Conservation (phyloP, 495 filamentous ascomycete genomes). For the Xanthoparmelia taractica region DNA sequence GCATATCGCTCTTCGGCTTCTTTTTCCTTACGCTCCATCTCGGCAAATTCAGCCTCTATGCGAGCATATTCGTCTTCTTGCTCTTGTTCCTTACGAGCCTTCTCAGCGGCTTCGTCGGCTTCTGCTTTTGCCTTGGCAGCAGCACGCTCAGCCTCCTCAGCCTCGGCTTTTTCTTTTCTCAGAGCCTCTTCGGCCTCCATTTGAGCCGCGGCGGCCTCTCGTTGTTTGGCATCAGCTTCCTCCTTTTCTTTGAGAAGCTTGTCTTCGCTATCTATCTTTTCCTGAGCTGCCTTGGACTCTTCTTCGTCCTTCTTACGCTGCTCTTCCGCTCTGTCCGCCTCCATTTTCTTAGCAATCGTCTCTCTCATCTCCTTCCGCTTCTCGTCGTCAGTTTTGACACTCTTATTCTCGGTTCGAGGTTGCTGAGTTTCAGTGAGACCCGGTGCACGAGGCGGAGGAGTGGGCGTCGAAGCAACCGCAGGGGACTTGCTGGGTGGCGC, state of each 20-base stretch:
- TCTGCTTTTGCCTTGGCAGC: conserved; percentile 31
- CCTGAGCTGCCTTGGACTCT: conserved; percentile 39
- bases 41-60: conserved; percentile 44
- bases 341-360: conserved; percentile 55
- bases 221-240: conserved; percentile 34
- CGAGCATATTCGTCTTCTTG: conserved; percentile 44
- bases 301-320: conserved; percentile 46
- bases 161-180: conserved; percentile 42
- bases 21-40: conserved; percentile 52
- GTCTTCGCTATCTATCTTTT: conserved; percentile 43
- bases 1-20: conserved; percentile 53
- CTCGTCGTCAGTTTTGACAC: conserved; percentile 59
- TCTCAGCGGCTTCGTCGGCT: conserved; percentile 35
- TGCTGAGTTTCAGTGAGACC: conserved; percentile 47
- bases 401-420: conserved; percentile 51
- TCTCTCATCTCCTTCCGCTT: conserved; percentile 62
- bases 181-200: conserved; percentile 42
- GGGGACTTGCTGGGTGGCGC: conserved; percentile 45
- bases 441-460: conserved; percentile 49
- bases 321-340: conserved; percentile 46
- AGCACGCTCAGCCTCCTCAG: conserved; percentile 31
- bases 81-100: conserved; percentile 37
- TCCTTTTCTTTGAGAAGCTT: conserved; percentile 37
- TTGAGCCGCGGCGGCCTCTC: conserved; percentile 34
- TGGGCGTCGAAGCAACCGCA: conserved; percentile 55